Evolutionary conservation across 1,284 basidiomycete genomes (phyloP).

Genomic region (Pseudozyma flocculosa): DNA sequence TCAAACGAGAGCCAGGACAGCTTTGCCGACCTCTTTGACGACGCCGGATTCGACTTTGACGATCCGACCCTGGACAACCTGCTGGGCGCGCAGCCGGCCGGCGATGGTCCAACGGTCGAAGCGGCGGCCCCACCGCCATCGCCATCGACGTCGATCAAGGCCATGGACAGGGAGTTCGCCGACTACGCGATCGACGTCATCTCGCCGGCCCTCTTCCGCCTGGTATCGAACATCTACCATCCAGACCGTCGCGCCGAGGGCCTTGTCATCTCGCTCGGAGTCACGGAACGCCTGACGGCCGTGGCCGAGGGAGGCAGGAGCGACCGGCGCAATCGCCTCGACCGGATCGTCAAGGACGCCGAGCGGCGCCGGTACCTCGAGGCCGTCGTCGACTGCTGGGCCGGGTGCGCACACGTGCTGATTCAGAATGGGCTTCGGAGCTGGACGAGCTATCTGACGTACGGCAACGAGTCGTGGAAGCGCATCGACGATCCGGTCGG

Average conservation of each 20-base stretch:
- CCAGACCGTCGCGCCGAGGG: conserved; percentile 29
- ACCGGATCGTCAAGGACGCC: conserved; percentile 41
- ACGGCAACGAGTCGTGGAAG: conserved; percentile 67
- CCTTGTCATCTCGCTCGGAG: conserved; percentile 21
- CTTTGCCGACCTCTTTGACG: conserved; percentile 66
- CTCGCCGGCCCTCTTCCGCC: conserved; percentile 67
- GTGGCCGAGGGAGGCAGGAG: neutral
- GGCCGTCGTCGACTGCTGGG: conserved; percentile 74
- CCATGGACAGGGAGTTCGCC: conserved; percentile 23
- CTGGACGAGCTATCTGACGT: conserved; percentile 69
- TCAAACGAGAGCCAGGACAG: conserved; percentile 67
- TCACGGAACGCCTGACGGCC: conserved; percentile 18
- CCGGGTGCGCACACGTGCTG: conserved; percentile 70
- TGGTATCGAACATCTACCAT: conserved; percentile 65
- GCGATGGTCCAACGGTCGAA: conserved; percentile 7
- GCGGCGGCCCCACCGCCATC: conserved; percentile 55
- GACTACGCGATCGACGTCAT: conserved; percentile 66
- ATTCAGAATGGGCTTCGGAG: conserved; percentile 68
- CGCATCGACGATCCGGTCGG: conserved; percentile 65
- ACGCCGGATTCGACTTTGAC: conserved; percentile 64
- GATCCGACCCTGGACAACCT: conserved; percentile 66
- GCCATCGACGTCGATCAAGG: conserved; percentile 35
- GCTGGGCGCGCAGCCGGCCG: conserved; percentile 60
- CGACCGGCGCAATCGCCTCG: conserved; percentile 9
- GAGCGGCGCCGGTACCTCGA: conserved; percentile 59